Percentiles rank a stretch among this genome's conserved stretches.
Evolutionary conservation across 2,329 filamentous ascomycete species (phyloP).

Genomic region (Periconia sp.): DNA sequence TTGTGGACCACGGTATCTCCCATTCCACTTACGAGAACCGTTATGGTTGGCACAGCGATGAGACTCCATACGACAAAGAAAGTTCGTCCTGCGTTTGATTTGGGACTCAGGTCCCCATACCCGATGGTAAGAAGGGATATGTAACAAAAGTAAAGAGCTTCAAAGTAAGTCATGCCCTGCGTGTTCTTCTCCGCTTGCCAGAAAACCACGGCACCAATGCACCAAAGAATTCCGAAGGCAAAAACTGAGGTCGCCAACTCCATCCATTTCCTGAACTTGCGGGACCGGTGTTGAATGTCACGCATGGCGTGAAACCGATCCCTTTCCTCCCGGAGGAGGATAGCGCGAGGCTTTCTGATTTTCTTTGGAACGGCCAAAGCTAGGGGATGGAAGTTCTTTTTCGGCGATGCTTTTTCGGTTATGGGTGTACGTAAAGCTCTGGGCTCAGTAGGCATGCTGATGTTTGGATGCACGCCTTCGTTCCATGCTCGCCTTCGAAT

Average conservation of each 20-base stretch:
- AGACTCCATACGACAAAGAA: slow-evolving; percentile 96
- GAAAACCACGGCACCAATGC: slow-evolving; percentile 77
- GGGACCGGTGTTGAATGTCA: slow-evolving; percentile 68
- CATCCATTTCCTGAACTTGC: slow-evolving; percentile 71
- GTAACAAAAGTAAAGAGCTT: slow-evolving; percentile 84
- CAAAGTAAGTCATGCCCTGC: slow-evolving; percentile 70
- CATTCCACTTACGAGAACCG: slow-evolving; percentile 64
- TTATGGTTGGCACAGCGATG: slow-evolving; percentile 83
- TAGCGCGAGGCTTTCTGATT: slow-evolving; percentile 47
- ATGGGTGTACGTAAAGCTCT: slow-evolving; percentile 25
- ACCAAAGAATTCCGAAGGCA: slow-evolving; percentile 76
- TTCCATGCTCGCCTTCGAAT: slow-evolving; percentile 18
- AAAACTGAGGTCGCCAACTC: slow-evolving; percentile 68
- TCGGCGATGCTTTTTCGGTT: slow-evolving; percentile 13
- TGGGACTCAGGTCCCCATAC: slow-evolving; percentile 77
- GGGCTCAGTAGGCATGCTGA: slow-evolving; percentile 28
- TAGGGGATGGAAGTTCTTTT: slow-evolving; percentile 9
- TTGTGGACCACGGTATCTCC: slow-evolving; percentile 76
- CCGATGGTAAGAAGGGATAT: slow-evolving; percentile 82
- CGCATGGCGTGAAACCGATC: slow-evolving; percentile 81
- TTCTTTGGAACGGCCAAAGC: not conserved
- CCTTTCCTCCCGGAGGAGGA: slow-evolving; percentile 61
- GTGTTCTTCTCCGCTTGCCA: slow-evolving; percentile 59
- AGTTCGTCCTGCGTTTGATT: slow-evolving; percentile 75
- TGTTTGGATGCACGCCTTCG: slow-evolving; percentile 10